Conservation (phyloP, 306 rosid species). For the Medicago arabica region DNA sequence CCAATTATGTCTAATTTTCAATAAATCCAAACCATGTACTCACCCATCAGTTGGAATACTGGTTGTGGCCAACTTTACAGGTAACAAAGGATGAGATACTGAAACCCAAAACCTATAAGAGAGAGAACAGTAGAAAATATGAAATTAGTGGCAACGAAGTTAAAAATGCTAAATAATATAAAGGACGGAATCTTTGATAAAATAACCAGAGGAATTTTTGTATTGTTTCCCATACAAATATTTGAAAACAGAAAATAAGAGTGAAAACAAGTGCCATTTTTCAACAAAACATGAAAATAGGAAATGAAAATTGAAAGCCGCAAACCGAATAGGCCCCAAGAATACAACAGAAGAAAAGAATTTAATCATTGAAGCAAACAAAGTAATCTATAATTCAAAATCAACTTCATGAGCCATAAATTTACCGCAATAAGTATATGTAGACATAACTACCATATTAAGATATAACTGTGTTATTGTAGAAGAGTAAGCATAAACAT, state of each 20-base stretch:
- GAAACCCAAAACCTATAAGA: slow-evolving; percentile 79
- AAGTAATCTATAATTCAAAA: slow-evolving; percentile 29
- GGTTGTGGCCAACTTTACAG: slow-evolving; percentile 69
- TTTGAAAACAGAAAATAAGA: not conserved
- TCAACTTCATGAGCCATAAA: slow-evolving; percentile 10
- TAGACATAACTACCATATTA: slow-evolving; percentile 10
- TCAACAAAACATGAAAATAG: not conserved
- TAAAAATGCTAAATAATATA: slow-evolving; percentile 27
- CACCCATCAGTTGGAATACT: slow-evolving; percentile 83
- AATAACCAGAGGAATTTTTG: slow-evolving; percentile 15
- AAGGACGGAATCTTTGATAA: not conserved
- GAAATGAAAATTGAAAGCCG: not conserved
- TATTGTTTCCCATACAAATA: not conserved
- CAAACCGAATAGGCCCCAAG: slow-evolving; percentile 8
- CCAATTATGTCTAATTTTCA: slow-evolving; percentile 26
- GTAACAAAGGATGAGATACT: slow-evolving; percentile 66
- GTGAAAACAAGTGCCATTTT: not conserved
- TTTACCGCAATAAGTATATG: slow-evolving; percentile 12
- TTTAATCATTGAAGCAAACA: slow-evolving; percentile 11
- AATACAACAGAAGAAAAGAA: slow-evolving; percentile 29
- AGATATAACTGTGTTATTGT: slow-evolving; percentile 2
- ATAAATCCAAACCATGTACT: slow-evolving; percentile 43
- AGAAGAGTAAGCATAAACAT: slow-evolving; percentile 29
- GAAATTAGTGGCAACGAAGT: slow-evolving; percentile 20
- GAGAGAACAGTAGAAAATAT: slow-evolving; percentile 25